Base-by-base conservation (phyloP, 2,329 filamentous ascomycete genomes). In the Aspergillus sp. region DNA sequence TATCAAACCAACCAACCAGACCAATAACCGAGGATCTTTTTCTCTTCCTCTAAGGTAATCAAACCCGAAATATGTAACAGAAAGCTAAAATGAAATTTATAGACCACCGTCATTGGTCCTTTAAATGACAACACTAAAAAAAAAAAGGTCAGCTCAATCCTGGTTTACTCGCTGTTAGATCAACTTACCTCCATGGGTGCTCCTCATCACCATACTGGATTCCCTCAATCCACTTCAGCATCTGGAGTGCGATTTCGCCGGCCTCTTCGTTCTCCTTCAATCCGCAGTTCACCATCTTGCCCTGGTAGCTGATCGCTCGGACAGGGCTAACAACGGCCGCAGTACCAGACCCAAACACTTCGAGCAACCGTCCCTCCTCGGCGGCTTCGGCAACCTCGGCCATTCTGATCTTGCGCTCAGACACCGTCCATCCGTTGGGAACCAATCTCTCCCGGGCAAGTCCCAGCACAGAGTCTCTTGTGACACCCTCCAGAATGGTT, bases 141-240 rank as follows among this genome's bases (percentile, higher is more conserved):
- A 19, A 19, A 19, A 19, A 19, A 19, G 19, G 19, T 19, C 19
- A 19, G 19, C 19, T 19, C 19, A 19, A 19, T 19, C 19, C 19
- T 19, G 19, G 4, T 19, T 19, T 19, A 19, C 19, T 19, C 19
- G 19, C 19, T 19, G 19, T 19, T 19, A 19, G 19, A 19, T 19
- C 19, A 34, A 62, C 72, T 66, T 83, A 84, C 76, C 90, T 96
- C 93, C 93, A 98, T 53, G 84, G 78, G 66, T 96, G 89, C 65
- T 88, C 81, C 69, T 91, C 86, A 52, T 96, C 90, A 51, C 93
- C 93, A 65, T 97, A 96, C 73, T 97, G 91, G 56, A 94, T 90
- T 27, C 74, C 85, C 74, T 95, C 90, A 50, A 98, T 96, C 93
- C 93, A 98, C 59, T 85, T 81, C 81, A 95, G 95, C 85, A 98